A percentile compares a stretch with the other conserved stretches of the same genome.
Evolutionary conservation across 768 basidiomycete species (phyloP).

Genomic region (Cystofilobasidium bisporidii): DNA sequence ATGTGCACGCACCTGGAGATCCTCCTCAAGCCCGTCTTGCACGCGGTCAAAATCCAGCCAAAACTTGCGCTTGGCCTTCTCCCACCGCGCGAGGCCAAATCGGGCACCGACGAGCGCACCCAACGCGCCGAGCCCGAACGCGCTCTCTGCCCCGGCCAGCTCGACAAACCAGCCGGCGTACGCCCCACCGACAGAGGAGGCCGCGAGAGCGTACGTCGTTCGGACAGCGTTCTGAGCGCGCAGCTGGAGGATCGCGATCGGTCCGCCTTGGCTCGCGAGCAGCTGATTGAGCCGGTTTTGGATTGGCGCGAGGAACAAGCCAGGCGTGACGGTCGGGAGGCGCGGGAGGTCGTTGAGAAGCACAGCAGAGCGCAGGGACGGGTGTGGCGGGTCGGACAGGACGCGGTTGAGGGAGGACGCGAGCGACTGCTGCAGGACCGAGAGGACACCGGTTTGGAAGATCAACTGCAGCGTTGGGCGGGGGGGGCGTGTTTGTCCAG

Average conservation of each 20-base stretch:
- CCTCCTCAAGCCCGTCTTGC: conserved; percentile 54
- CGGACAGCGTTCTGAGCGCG: background rate
- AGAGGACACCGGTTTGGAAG: conserved; percentile 1
- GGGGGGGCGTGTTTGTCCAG: too few species aligned
- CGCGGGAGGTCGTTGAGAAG: conserved; percentile 6
- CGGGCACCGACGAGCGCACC: conserved; percentile 48
- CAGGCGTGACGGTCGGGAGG: background rate
- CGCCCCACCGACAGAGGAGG: background rate
- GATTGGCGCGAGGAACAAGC: background rate
- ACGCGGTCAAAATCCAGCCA: conserved; percentile 58
- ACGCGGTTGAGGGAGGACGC: background rate
- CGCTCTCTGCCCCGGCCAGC: background rate
- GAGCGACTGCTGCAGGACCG: background rate
- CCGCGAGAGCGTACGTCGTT: background rate
- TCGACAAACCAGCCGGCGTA: background rate
- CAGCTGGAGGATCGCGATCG: background rate
- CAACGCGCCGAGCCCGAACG: conserved; percentile 33
- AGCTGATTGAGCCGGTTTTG: background rate
- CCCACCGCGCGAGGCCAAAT: conserved; percentile 61
- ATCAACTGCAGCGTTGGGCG: background rate
- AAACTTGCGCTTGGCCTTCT: conserved; percentile 58
- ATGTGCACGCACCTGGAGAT: conserved; percentile 49
- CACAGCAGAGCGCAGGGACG: background rate
- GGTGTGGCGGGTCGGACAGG: background rate
- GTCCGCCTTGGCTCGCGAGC: background rate